Conservation (phyloP, 2,329 filamentous ascomycete species). For the Fusarium continuum region DNA sequence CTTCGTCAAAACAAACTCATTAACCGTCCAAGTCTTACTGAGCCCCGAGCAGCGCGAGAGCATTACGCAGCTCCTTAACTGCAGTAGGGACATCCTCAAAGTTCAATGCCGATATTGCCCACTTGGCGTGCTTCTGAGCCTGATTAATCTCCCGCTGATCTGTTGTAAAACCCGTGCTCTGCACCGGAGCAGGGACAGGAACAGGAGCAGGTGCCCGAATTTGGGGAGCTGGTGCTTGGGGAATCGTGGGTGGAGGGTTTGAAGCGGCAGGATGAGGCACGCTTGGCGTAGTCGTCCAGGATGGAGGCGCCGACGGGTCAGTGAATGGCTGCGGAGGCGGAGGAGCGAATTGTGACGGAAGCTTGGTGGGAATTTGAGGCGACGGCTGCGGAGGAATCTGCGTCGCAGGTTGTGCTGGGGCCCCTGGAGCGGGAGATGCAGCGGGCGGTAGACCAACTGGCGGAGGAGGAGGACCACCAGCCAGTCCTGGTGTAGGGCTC, state of each 20-base stretch:
- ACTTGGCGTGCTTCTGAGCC: slow-evolving; percentile 95
- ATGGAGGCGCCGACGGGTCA: slow-evolving; percentile 33
- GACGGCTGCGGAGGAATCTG: slow-evolving; percentile 45
- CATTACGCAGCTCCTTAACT: slow-evolving; percentile 81
- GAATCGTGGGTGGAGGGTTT: slow-evolving; percentile 37
- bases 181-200: slow-evolving; percentile 18
- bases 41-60: slow-evolving; percentile 75
- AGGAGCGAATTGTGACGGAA: slow-evolving; percentile 38
- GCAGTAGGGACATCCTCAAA: slow-evolving; percentile 96
- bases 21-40: slow-evolving; percentile 31
- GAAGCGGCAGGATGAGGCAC: slow-evolving; percentile 28
- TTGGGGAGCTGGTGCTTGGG: slow-evolving; percentile 22
- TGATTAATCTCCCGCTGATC: slow-evolving; percentile 70
- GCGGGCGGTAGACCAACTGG: slow-evolving; percentile 19
- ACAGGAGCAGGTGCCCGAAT: slow-evolving; percentile 16
- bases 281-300: slow-evolving; percentile 39
- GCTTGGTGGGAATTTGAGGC: slow-evolving; percentile 41
- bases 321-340: slow-evolving; percentile 31
- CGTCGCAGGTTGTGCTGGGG: slow-evolving; percentile 24
- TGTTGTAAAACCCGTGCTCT: slow-evolving; percentile 17
- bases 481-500: slow-evolving; percentile 36
- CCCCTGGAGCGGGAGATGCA: slow-evolving; percentile 16
- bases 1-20: not conserved
- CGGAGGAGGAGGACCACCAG: slow-evolving; percentile 34
- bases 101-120: slow-evolving; percentile 95